Conservation (phyloP, 2,329 filamentous ascomycete species). For the Exophiala lecanii-corni region DNA sequence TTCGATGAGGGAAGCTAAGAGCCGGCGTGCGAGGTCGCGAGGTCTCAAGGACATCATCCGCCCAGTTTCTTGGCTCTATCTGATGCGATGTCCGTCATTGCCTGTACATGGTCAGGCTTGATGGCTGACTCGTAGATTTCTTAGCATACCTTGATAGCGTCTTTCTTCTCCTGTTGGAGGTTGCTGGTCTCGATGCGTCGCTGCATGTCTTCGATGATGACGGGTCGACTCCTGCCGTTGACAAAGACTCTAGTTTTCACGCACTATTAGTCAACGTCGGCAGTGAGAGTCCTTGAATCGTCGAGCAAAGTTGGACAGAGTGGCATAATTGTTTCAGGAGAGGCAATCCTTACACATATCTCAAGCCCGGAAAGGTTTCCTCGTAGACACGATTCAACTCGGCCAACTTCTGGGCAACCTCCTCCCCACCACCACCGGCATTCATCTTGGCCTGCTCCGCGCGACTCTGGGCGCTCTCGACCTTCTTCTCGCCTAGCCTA, state of each 20-base stretch:
- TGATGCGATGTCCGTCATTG: constrained; percentile 86
- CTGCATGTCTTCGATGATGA: constrained; percentile 79
- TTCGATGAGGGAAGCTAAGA: too few relatives aligned
- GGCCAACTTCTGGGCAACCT: constrained; percentile 54
- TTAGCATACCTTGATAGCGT: constrained; percentile 76
- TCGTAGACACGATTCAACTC: constrained; percentile 75
- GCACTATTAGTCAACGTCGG: constrained; percentile 5
- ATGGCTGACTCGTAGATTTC: too few relatives aligned
- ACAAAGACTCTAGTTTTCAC: constrained; percentile 84
- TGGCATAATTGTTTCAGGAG: neutral
- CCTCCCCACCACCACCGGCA: constrained; percentile 34
- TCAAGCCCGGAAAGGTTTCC: constrained; percentile 69
- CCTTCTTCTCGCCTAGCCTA: constrained; percentile 72
- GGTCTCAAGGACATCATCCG: constrained; percentile 5
- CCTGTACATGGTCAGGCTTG: constrained; percentile 45
- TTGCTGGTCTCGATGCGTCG: constrained; percentile 65
- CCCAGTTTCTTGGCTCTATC: constrained; percentile 67
- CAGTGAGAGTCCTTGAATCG: too few relatives aligned
- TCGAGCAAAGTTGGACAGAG: too few relatives aligned
- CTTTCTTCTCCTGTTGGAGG: constrained; percentile 61
- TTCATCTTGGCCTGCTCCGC: constrained; percentile 76
- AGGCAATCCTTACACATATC: constrained; percentile 62
- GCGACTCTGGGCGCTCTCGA: constrained; percentile 76
- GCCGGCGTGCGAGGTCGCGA: too few relatives aligned
- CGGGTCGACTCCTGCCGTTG: constrained; percentile 67